phyloP scores from a whole-genome alignment of 192 early-diverging fungal species.

The Chytriomyces sp. region DNA sequence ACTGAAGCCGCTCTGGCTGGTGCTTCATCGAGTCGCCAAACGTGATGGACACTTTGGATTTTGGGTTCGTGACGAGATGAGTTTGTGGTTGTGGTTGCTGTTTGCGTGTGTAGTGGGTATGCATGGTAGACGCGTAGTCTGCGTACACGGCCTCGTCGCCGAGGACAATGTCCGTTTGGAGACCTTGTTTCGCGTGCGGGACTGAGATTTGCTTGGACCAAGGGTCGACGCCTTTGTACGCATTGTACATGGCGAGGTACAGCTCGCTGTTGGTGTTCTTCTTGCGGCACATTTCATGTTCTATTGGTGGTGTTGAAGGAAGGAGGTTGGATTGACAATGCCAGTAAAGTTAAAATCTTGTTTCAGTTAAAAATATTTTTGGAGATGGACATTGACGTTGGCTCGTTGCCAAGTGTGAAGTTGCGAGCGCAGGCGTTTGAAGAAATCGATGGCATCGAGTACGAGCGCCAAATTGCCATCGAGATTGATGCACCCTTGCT shows the following conservation, averaged over 20 bases:
- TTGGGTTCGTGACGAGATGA: background rate
- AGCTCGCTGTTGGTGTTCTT: conserved; percentile 21
- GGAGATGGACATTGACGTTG: background rate
- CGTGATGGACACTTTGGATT: conserved; percentile 35
- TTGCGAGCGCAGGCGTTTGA: background rate
- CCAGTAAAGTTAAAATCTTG: background rate
- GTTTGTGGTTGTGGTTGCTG: background rate
- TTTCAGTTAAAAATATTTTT: background rate
- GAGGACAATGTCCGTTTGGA: conserved; percentile 53
- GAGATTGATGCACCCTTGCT: background rate
- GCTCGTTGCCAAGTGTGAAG: background rate
- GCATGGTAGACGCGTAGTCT: conserved; percentile 46
- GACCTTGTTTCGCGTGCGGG: conserved; percentile 40
- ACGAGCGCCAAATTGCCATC: background rate
- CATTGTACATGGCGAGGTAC: conserved; percentile 30
- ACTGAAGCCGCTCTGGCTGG: conserved; percentile 22
- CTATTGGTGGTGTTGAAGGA: background rate
- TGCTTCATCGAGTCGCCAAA: conserved; percentile 45
- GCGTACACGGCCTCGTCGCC: conserved; percentile 40
- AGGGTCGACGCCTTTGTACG: conserved; percentile 28
- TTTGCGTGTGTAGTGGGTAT: conserved; percentile 28
- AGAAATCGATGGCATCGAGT: background rate
- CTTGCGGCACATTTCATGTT: conserved; percentile 12
- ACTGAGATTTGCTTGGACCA: conserved; percentile 33
- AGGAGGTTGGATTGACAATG: background rate